Evolutionary conservation across 768 basidiomycete genomes (phyloP).

Genomic region (Coprinellus micaceus): DNA sequence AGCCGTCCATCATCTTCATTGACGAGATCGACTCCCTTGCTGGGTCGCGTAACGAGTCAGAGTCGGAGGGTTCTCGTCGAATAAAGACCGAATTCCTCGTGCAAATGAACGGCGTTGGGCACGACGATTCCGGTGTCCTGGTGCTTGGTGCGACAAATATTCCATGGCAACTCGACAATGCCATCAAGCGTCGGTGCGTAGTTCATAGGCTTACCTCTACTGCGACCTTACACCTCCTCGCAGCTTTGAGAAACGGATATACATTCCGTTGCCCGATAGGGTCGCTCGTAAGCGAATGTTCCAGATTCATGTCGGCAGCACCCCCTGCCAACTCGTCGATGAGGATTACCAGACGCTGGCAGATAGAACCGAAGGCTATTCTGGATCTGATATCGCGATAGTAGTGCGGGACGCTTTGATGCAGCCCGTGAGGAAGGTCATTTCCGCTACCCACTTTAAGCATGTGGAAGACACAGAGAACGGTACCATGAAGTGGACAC

Average conservation of each 20-base stretch:
- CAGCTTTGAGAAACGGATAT: constrained; percentile 96
- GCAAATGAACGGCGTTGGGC: constrained; percentile 99
- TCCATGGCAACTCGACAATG: constrained; percentile 96
- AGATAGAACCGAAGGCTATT: constrained; percentile 87
- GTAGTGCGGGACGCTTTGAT: constrained; percentile 95
- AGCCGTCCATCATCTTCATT: constrained; percentile 98
- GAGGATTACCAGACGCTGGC: constrained; percentile 82
- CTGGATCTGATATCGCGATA: constrained; percentile 93
- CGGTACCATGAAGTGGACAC: constrained; percentile 68
- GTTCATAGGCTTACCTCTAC: not conserved
- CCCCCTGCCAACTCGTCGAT: constrained; percentile 76
- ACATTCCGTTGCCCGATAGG: constrained; percentile 92
- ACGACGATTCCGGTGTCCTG: constrained; percentile 94
- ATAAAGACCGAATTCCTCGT: constrained; percentile 97
- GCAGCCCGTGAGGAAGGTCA: constrained; percentile 97
- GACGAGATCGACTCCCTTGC: constrained; percentile 98
- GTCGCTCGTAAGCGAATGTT: constrained; percentile 95
- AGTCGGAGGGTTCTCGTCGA: constrained; percentile 92
- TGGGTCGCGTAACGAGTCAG: constrained; percentile 92
- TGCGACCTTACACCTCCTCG: not conserved
- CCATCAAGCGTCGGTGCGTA: constrained; percentile 87
- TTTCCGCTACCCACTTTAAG: constrained; percentile 95
- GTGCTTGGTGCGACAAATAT: constrained; percentile 98
- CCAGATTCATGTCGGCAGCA: constrained; percentile 90
- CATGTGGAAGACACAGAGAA: constrained; percentile 33